Evolutionary conservation across 164 flowering plant species (phyloP), one percentile per base, ranked within the genome.

Genomic region (Pachysandra terminalis): DNA sequence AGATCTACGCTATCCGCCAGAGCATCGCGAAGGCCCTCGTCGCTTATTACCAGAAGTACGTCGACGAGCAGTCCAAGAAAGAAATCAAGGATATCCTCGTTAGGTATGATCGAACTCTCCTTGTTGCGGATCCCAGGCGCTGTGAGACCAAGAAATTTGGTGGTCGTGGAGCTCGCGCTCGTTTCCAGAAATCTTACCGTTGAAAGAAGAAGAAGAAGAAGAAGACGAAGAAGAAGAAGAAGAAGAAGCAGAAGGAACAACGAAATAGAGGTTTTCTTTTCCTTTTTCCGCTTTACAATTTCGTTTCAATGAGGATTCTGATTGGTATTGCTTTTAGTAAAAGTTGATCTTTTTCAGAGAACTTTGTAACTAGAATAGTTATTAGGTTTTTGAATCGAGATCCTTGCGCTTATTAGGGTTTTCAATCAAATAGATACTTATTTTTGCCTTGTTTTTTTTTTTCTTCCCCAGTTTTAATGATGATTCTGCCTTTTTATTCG

Each of bases 141-240:
- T 71, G 74, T 51, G 74, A 71, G 61, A 69, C 74, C 21, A 71
- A 71, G 66, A 71, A 71, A 69, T 71, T 71, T 13, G 74, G 74
- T 58, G 74, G 74, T 37, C 69, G 74, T 21, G 74, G 74, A 21
- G 74, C 74, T 19, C 69, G 74, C 21, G 65, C 74, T 53, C 64
- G 74, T 40, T 71, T 65, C 60, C 74, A 71, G 74, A 71, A 71
- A 26, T 72, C 74, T n/a, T 72, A 72, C 59, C 74, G 74, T 72
- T 72, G n/a, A n/a, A n/a, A n/a, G 24, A 19, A 59, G 48, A 48
- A 56, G 59, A 23, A 22, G 59, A 56, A 8, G 12, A 56, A 22
- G 26, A n/a, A n/a, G n/a, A n/a, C n/a, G n/a, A n/a, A n/a, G n/a
- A n/a, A n/a, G n/a, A n/a, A n/a, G n/a, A n/a, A n/a, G n/a, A n/a